A percentile compares a stretch with the other conserved stretches of the same genome.
These are phyloP conservation scores for Globisporangium abappressorium DNA, from an alignment of 352 stramenopile species.

Conservation along the genomic window DNA sequence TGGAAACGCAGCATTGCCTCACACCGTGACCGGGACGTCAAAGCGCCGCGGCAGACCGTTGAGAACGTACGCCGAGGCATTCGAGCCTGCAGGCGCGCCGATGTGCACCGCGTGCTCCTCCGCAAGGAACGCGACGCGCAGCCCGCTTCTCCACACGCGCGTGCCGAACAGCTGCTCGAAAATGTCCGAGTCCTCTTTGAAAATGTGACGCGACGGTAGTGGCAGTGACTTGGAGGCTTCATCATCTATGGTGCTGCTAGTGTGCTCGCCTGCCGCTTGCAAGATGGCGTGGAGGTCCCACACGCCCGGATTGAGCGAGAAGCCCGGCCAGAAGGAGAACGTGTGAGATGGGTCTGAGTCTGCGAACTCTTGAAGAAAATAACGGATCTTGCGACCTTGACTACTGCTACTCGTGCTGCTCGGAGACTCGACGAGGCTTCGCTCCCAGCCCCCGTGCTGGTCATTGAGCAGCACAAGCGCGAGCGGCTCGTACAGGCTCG, in stretches of 20 bases:
- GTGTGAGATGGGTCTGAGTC: slow-evolving; percentile 28
- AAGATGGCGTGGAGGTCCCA: slow-evolving; percentile 35
- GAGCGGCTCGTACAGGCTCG: slow-evolving; percentile 15
- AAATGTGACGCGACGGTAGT: slow-evolving; percentile 11
- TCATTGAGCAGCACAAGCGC: slow-evolving; percentile 55
- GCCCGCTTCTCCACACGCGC: slow-evolving; percentile 27
- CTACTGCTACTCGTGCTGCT: background rate
- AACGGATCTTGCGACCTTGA: slow-evolving; percentile 17
- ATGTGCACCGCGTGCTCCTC: slow-evolving; percentile 26
- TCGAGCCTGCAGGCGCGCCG: slow-evolving; percentile 20
- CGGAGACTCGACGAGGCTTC: background rate
- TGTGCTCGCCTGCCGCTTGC: background rate
- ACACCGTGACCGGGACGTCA: slow-evolving; percentile 8
- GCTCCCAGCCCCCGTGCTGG: slow-evolving; percentile 31
- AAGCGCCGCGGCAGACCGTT: slow-evolving; percentile 39
- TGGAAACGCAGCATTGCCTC: background rate
- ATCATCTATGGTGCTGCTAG: background rate
- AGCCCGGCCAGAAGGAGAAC: slow-evolving; percentile 61
- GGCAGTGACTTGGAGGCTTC: background rate
- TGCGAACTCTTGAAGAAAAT: slow-evolving; percentile 53
- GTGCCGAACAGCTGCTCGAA: slow-evolving; percentile 38
- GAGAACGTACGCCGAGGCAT: slow-evolving; percentile 41
- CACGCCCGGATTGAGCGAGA: slow-evolving; percentile 59
- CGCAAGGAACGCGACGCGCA: slow-evolving; percentile 27
- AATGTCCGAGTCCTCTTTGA: slow-evolving; percentile 26